These are phyloP conservation scores for Tulasnella sp. DNA, from an alignment of 768 basidiomycete species.

Conservation along the genomic window DNA sequence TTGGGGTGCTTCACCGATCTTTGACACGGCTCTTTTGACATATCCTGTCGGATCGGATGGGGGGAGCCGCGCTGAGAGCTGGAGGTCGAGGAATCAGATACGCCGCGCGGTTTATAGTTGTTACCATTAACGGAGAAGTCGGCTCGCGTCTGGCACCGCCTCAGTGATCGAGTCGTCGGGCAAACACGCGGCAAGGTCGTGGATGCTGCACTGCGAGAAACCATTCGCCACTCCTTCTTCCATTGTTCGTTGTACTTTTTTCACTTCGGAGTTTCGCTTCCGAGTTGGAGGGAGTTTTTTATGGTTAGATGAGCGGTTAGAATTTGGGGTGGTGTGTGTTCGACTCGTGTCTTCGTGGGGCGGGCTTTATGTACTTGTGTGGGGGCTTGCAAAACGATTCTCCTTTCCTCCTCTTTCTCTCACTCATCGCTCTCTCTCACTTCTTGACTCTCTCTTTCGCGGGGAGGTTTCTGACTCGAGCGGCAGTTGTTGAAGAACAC, in stretches of 20 bases:
- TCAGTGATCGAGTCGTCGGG: neutral
- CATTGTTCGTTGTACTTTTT: neutral
- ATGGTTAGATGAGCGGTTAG: neutral
- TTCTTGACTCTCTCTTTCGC: neutral
- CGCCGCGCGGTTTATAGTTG: too few relatives aligned
- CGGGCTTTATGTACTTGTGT: constrained; percentile 5
- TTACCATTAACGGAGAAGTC: too few relatives aligned
- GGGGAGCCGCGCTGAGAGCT: too few relatives aligned
- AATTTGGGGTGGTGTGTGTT: neutral
- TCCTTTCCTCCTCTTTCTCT: neutral
- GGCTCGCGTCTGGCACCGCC: neutral
- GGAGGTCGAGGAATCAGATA: too few relatives aligned
- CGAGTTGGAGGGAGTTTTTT: neutral
- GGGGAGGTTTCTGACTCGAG: neutral
- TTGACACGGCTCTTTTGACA: too few relatives aligned
- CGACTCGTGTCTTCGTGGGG: neutral
- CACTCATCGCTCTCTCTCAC: neutral
- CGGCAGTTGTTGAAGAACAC: neutral
- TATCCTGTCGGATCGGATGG: too few relatives aligned
- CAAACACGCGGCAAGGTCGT: constrained; percentile 6
- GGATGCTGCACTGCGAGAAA: neutral
- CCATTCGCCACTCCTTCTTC: neutral
- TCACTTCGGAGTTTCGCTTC: neutral
- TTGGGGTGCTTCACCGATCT: neutral
- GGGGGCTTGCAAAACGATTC: neutral